phyloP scores from a whole-genome alignment of 78 protist species.

The Guillardia theta region DNA sequence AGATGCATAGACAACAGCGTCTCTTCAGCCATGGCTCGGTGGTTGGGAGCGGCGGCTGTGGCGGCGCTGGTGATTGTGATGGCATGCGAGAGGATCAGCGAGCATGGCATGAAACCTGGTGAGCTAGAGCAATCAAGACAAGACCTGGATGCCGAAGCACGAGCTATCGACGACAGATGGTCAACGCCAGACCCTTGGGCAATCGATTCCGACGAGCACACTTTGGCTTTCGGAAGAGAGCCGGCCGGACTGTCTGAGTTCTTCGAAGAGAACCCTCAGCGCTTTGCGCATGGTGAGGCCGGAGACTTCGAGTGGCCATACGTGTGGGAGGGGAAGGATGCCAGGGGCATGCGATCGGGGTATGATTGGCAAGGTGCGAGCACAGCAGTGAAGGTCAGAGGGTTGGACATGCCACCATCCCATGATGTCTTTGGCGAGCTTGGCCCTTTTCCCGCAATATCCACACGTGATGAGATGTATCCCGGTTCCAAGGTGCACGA shows the following conservation, averaged over 20 bases:
- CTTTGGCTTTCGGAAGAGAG: not conserved
- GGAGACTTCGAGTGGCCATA: not conserved
- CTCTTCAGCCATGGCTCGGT: too few species aligned
- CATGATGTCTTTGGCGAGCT: not conserved
- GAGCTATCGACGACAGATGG: too few species aligned
- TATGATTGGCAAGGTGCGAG: slow-evolving; percentile 1
- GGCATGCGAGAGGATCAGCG: too few species aligned
- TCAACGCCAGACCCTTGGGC: not conserved
- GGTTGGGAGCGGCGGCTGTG: too few species aligned
- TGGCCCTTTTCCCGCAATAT: not conserved
- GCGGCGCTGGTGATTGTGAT: too few species aligned
- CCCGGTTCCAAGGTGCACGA: not conserved
- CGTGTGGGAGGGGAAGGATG: not conserved
- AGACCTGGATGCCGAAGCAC: too few species aligned
- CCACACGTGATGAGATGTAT: not conserved
- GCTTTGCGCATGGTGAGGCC: not conserved
- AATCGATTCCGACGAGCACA: not conserved
- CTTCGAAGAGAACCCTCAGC: not conserved
- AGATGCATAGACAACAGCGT: too few species aligned
- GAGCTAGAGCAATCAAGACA: too few species aligned
- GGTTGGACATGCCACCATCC: not conserved
- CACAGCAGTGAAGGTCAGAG: not conserved
- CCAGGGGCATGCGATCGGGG: not conserved
- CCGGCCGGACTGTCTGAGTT: not conserved
- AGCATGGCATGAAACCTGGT: too few species aligned